Evolutionary conservation across 73 alveolate genomes (phyloP), one percentile per base, ranked within the genome.

Genomic region (Durusdinium trenchii): DNA sequence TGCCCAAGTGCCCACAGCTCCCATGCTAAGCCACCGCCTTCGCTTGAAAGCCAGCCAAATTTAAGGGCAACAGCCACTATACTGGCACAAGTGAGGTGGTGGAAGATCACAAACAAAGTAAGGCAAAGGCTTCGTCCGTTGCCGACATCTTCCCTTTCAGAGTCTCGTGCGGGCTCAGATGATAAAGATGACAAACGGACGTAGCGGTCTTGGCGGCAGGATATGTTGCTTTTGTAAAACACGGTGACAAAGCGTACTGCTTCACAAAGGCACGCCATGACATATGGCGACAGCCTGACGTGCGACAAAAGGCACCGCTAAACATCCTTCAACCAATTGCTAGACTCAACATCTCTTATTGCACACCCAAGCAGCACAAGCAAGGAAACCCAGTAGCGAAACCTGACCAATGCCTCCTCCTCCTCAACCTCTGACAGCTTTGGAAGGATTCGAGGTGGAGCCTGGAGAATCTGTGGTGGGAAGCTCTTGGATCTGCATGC

Each of bases 1-100:
- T 78, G 87, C 87, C 87, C 38, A 38, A 78, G 50, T 10, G 87
- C 87, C 87, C 87, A 78, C 14, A 78, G 87, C 60, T 78, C 87
- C 87, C 87, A 78, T 12, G 87, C 46, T 10, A 40, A 78, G 14
- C 42, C 35, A 38, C 87, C 87, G 10, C 87, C 57, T 2, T 43
- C 26, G n/a, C 43, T 14, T 4, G 38, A 30, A 9, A 78, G 38
- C 87, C 87, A 78, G 40, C 61, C 87, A 23, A 42, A 42, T 61
- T 2, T 40, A 43, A 78, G 6, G 35, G 87, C 87, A 46, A 40
- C 10, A 1, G 61, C 36, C 14, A 78, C 87, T 35, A 78, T 3
- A 3, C 87, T 61, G 51, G 87, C 87, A 43, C 87, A 78, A 78
- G 30, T 7, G 2, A 42, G 4, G 32, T 78, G 87, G 87, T 78